Base-by-base conservation (phyloP, 1,284 basidiomycete species). In the Pseudozyma sp. region DNA sequence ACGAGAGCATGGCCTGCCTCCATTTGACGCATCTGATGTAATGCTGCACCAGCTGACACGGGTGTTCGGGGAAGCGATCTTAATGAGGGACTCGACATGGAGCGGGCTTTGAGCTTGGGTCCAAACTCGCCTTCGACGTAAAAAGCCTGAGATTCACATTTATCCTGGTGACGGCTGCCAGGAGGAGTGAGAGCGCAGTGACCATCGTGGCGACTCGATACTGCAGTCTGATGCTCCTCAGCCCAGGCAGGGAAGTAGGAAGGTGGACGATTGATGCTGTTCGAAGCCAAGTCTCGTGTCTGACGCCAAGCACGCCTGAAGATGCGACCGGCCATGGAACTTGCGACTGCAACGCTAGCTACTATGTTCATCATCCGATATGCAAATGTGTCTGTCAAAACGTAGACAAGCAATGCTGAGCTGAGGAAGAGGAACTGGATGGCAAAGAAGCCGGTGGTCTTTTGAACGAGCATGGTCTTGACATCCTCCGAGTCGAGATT, bases 321-420 rank as follows among this genome's bases (percentile, higher is more conserved):
- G 59, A 81, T 77, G 39, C 77, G 61, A 9, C 78, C 78, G 19
- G 76, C 76, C 78, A 79, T 79, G 55, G 66, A 77, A 47, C 70
- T 61, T 3, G 70, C 68, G 8, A 81, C 70, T 5, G 78, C 71
- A 13, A 76, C 61, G 55, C 69, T 77, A 16, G 79, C 79, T 36
- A 78, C 69, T 14, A 80, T 68, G 50, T 76, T 72, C 76, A 81
- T 78, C 60, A 76, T 62, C 16, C 67, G 59, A 51, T 71, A 81
- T 0, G 70, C 59, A 31, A 70, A 75, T 0, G 56, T 63, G 40
- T 60, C 44, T 34, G 69, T 70, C 34, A 70, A 49, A 38, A 68
- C 54, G 58, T 78, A 76, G 47, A 80, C 62, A 31, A 77, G 62
- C 25, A 74, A 57, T 14, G 70, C 65, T 34, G 68, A 67, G 61